phyloP scores from a whole-genome alignment of 106 monocot species.

The Posidonia australis region DNA sequence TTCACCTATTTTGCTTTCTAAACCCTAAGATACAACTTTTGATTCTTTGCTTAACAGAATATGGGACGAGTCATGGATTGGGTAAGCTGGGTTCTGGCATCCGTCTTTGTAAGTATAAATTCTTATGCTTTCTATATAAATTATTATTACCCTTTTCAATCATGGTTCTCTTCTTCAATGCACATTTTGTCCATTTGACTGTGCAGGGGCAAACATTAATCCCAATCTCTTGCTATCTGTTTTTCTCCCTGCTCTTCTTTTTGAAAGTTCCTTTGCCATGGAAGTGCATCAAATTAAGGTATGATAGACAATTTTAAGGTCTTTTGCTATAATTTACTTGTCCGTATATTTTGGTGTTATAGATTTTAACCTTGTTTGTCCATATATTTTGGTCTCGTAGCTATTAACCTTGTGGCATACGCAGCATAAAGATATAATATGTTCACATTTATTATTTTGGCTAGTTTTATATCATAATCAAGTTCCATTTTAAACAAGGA shows the following conservation, averaged over 20 bases:
- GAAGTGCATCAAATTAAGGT: constrained; percentile 99
- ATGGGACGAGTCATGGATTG: constrained; percentile 62
- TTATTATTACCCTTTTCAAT: neutral
- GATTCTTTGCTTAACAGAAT: constrained; percentile 32
- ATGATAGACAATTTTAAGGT: neutral
- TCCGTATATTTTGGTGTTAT: neutral
- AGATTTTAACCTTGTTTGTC: neutral
- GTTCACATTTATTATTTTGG: neutral
- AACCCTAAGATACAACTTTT: constrained; percentile 3
- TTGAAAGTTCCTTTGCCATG: constrained; percentile 99
- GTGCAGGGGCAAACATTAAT: constrained; percentile 86
- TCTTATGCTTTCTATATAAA: neutral
- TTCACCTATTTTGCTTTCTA: neutral
- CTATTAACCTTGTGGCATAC: neutral
- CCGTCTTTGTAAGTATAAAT: constrained; percentile 63
- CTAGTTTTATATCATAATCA: too few species aligned
- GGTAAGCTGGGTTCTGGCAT: constrained; percentile 88
- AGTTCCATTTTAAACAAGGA: too few species aligned
- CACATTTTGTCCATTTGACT: neutral
- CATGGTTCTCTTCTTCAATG: neutral
- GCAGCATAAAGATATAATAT: neutral
- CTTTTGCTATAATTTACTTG: neutral
- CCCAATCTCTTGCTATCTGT: constrained; percentile 78
- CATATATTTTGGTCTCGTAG: too few species aligned
- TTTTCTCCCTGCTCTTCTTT: constrained; percentile 98